phyloP scores from a whole-genome alignment of 768 basidiomycete species.

The Tephrocybe sp. region DNA sequence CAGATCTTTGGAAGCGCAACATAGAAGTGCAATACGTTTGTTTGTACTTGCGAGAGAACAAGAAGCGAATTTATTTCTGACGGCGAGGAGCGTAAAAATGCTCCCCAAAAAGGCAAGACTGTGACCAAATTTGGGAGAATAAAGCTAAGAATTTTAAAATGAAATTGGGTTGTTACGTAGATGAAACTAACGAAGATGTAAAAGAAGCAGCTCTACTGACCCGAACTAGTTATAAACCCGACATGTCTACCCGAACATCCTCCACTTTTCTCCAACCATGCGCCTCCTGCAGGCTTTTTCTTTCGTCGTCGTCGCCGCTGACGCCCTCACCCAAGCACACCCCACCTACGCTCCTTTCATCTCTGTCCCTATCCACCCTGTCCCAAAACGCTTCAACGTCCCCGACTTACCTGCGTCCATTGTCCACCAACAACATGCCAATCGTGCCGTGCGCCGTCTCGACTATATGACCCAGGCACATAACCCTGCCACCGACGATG shows the following conservation, averaged over 20 bases:
- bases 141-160: no score
- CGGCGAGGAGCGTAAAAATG: not conserved
- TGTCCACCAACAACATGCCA: slow-evolving; percentile 59
- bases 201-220: no score
- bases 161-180: no score
- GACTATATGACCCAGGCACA: slow-evolving; percentile 56
- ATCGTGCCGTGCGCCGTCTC: slow-evolving; percentile 51
- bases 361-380: slow-evolving; percentile 20
- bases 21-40: slow-evolving; percentile 29
- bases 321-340: no score
- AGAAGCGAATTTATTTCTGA: no score
- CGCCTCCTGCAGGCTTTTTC: slow-evolving; percentile 12
- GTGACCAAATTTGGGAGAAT: not conserved
- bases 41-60: no score
- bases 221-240: no score
- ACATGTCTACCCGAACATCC: no score
- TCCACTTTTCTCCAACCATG: slow-evolving; percentile 8
- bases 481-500: slow-evolving; percentile 28
- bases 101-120: not conserved
- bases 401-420: slow-evolving; percentile 12
- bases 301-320: slow-evolving; percentile 2
- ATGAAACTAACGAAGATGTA: no score
- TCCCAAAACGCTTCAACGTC: slow-evolving; percentile 1
- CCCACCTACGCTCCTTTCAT: slow-evolving; percentile 14
- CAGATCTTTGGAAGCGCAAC: slow-evolving; percentile 92